phyloP scores from a whole-genome alignment of 768 basidiomycete genomes.

The Solioccasus polychromus region DNA sequence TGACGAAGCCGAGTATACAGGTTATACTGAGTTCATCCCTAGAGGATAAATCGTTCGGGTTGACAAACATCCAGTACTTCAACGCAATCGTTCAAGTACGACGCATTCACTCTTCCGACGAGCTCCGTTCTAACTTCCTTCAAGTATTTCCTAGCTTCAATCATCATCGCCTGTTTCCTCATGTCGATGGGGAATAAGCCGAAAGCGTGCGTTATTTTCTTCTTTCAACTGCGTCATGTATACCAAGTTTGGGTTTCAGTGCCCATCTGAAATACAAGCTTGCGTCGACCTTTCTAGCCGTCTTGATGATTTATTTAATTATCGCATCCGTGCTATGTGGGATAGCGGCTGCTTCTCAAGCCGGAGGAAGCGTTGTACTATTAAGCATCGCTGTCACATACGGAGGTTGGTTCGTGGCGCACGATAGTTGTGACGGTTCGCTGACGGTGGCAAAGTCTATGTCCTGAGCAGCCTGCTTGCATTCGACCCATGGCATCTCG shows the following conservation, averaged over 20 bases:
- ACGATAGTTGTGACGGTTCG: neutral
- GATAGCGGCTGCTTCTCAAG: slow-evolving; percentile 63
- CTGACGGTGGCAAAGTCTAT: slow-evolving; percentile 51
- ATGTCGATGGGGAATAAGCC: slow-evolving; percentile 97
- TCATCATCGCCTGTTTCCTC: slow-evolving; percentile 86
- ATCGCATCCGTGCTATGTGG: slow-evolving; percentile 81
- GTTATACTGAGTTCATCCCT: slow-evolving; percentile 86
- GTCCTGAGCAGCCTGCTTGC: slow-evolving; percentile 75
- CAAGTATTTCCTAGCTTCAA: slow-evolving; percentile 79
- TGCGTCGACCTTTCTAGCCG: slow-evolving; percentile 67
- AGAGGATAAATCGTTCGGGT: slow-evolving; percentile 66
- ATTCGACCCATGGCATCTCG: slow-evolving; percentile 94
- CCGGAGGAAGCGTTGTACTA: slow-evolving; percentile 69
- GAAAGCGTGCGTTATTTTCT: slow-evolving; percentile 50
- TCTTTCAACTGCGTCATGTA: neutral
- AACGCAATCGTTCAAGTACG: slow-evolving; percentile 74
- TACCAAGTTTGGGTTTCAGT: slow-evolving; percentile 9
- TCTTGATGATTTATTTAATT: slow-evolving; percentile 82
- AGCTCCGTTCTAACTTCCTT: slow-evolving; percentile 2
- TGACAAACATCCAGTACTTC: slow-evolving; percentile 64
- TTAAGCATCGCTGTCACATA: slow-evolving; percentile 86
- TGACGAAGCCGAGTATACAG: slow-evolving; percentile 36
- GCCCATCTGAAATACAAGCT: slow-evolving; percentile 69
- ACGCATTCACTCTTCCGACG: neutral
- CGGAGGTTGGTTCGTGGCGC: slow-evolving; percentile 50